These are phyloP conservation scores for Diplosphaera chodatii DNA, from an alignment of 139 green algal genomes.

Conservation along the genomic window DNA sequence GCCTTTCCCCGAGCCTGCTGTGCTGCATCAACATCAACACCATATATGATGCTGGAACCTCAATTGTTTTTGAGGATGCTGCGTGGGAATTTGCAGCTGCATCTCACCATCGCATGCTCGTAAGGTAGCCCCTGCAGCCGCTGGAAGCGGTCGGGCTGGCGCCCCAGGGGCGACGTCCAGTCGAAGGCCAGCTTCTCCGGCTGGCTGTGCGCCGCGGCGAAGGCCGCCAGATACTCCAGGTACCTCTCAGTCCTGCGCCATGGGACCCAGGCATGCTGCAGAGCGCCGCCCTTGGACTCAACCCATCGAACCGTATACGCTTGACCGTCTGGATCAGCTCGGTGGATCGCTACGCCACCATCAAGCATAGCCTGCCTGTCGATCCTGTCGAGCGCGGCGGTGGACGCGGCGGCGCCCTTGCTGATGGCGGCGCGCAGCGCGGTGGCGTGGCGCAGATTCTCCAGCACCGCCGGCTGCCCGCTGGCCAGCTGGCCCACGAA, in stretches of 20 bases:
- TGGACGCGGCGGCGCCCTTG: background rate
- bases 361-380: too few relatives aligned
- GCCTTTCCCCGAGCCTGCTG: too few relatives aligned
- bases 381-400: background rate
- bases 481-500: background rate
- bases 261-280: too few relatives aligned
- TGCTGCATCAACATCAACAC: too few relatives aligned
- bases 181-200: slow-evolving; percentile 2
- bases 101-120: slow-evolving; percentile 3
- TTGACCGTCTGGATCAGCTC: too few relatives aligned
- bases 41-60: too few relatives aligned
- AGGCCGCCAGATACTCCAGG: background rate
- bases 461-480: background rate
- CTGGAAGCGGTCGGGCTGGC: background rate
- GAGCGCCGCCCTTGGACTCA: too few relatives aligned
- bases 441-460: slow-evolving; percentile 5
- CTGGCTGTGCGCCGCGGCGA: background rate
- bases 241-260: background rate
- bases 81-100: too few relatives aligned
- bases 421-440: background rate
- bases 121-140: background rate
- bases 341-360: too few relatives aligned
- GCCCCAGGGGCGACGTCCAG: slow-evolving; percentile 7
- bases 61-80: too few relatives aligned
- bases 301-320: too few relatives aligned